Conservation (phyloP, 225 moss, liverwort and hornwort genomes). For the Ulota crispa region DNA sequence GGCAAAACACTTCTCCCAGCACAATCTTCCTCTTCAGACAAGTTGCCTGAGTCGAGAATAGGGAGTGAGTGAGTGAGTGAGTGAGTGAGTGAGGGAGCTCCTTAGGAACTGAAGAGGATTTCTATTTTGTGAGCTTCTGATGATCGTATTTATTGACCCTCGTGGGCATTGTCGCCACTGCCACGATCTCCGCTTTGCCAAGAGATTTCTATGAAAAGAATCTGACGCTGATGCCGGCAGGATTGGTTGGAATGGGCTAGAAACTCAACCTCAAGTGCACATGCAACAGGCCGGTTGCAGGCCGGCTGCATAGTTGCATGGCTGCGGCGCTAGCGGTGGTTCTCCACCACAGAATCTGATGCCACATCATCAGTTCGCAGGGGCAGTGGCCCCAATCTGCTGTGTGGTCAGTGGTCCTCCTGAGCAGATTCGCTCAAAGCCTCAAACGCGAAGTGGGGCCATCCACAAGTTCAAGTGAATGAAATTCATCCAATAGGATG, state of each 20-base stretch:
- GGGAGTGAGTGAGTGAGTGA: not conserved
- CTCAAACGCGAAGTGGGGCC: too few relatives aligned
- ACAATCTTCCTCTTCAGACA: not conserved
- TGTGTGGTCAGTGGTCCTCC: too few relatives aligned
- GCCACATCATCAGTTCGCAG: too few relatives aligned
- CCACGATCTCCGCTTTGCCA: not conserved
- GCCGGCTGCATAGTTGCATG: not conserved
- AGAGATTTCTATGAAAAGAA: not conserved
- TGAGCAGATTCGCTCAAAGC: too few relatives aligned
- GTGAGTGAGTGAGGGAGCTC: not conserved
- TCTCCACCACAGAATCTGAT: too few relatives aligned
- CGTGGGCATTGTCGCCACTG: not conserved
- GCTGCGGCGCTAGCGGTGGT: not conserved
- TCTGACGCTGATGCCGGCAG: not conserved
- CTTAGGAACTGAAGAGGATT: not conserved
- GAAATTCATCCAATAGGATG: fast-evolving
- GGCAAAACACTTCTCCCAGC: not conserved
- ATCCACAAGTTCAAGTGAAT: too few relatives aligned
- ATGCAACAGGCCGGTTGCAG: not conserved
- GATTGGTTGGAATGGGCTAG: not conserved
- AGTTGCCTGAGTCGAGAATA: not conserved
- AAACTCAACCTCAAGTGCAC: not conserved
- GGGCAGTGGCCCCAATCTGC: too few relatives aligned
- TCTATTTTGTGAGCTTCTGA: not conserved
- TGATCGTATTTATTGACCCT: not conserved